Base-by-base conservation (phyloP, 1,139 yeast genomes). In the Pneumocystis carinii region DNA sequence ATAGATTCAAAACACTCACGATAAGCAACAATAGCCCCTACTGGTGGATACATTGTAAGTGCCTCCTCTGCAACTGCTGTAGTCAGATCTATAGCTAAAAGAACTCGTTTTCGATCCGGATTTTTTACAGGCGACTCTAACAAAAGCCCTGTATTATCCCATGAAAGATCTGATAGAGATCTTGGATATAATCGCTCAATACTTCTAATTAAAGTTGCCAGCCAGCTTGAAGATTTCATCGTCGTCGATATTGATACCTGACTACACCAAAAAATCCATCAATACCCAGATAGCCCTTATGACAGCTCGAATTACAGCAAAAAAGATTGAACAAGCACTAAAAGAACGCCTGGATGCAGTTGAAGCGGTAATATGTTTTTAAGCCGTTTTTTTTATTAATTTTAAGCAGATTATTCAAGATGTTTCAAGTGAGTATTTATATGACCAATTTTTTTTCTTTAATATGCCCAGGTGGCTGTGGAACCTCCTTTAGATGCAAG, bases 81-180 rank as follows among this genome's bases (percentile, higher is more conserved):
- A 0, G 98, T 92, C 66, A 94, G 77, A 71, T 92, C 99, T 62
- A 92, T 83, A 0, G 98, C 83, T 62, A 92, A 76, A 37, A 92
- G 75, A 1, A 92, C 79, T 61, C 78, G 78, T 66, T 79, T 69
- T 62, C 72, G 70, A 56, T 66, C 65, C 2, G 65, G 62, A 1
- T 66, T 64, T 17, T 55, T 38, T 17, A 58, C 61, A 1, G 82
- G 75, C 0, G 86, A 75, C 71, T 89, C 96, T 8, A 92, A 85
- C 59, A 92, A 75, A 63, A 90, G 77, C 0, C 97, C 97, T 0
- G 96, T 89, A 72, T 90, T 90, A 72, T 92, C 98, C 97, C 97
- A 92, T 1, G 90, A 74, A 59, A 79, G 78, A 70, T 90, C 97
- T 0, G 97, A 97, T 66, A 86, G 78, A 63, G 79, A 80, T 57